These are phyloP conservation scores for Mycena leptocephala DNA, from an alignment of 768 basidiomycete species.

Conservation along the genomic window DNA sequence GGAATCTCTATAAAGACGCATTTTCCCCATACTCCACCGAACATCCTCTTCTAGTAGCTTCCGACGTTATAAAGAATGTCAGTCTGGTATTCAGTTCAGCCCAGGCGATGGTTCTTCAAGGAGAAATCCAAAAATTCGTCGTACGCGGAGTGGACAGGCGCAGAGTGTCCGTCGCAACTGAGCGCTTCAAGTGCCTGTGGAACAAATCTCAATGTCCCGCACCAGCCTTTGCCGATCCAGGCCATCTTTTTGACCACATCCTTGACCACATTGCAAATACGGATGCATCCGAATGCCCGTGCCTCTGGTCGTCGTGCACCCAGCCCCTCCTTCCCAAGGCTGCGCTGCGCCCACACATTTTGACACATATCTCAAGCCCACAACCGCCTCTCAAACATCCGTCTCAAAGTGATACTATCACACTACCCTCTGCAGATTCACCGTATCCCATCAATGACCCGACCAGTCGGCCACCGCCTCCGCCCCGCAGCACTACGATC, in stretches of 20 bases:
- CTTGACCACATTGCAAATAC: slow-evolving; percentile 68
- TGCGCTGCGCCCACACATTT: slow-evolving; percentile 75
- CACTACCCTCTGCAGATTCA: slow-evolving; percentile 70
- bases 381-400: slow-evolving; percentile 73
- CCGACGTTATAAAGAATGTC: slow-evolving; percentile 96
- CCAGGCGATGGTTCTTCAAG: slow-evolving; percentile 88
- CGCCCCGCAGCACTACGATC: slow-evolving; percentile 76
- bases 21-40: slow-evolving; percentile 76
- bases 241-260: slow-evolving; percentile 84
- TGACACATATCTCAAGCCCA: slow-evolving; percentile 82
- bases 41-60: slow-evolving; percentile 81
- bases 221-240: slow-evolving; percentile 64
- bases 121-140: slow-evolving; percentile 83
- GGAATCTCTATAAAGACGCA: slow-evolving; percentile 92
- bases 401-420: slow-evolving; percentile 82
- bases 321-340: slow-evolving; percentile 63
- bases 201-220: slow-evolving; percentile 70
- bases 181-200: slow-evolving; percentile 88
- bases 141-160: slow-evolving; percentile 88
- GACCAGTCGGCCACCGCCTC: slow-evolving; percentile 80
- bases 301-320: slow-evolving; percentile 83
- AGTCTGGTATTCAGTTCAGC: slow-evolving; percentile 89
- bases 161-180: slow-evolving; percentile 69
- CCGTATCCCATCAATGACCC: slow-evolving; percentile 75
- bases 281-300: slow-evolving; percentile 65